Evolutionary conservation across 345 rosid genomes (phyloP).

Genomic region (Brassica nigra): DNA sequence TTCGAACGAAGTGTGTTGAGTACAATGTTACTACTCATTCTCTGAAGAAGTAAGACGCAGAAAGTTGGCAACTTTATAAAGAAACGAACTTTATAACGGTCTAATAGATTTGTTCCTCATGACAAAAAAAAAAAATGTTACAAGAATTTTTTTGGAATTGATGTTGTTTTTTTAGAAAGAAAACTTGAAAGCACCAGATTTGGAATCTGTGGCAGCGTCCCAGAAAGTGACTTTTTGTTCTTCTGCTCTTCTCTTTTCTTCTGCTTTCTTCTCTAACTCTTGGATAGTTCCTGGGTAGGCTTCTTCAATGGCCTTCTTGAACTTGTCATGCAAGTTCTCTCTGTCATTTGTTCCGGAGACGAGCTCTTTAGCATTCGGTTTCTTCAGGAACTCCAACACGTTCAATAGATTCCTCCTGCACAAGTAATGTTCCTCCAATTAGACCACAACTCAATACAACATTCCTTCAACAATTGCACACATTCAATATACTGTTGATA

Average conservation of each 20-base stretch:
- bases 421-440: constrained; percentile 7
- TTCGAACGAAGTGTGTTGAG: constrained; percentile 50
- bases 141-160: not conserved
- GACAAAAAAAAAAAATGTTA: not conserved
- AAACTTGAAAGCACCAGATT: constrained; percentile 80
- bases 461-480: no score
- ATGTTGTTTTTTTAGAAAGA: constrained; percentile 47
- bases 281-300: constrained; percentile 64
- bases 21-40: constrained; percentile 44
- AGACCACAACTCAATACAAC: constrained; percentile 10
- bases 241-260: constrained; percentile 53
- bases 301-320: constrained; percentile 66
- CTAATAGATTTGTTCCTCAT: not conserved
- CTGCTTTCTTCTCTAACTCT: constrained; percentile 56
- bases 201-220: constrained; percentile 73
- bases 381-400: constrained; percentile 81
- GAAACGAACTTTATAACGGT: constrained; percentile 10
- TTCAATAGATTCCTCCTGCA: constrained; percentile 85
- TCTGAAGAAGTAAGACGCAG: not conserved
- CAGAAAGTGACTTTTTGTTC: constrained; percentile 72
- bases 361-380: constrained; percentile 77
- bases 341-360: constrained; percentile 90
- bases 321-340: constrained; percentile 73
- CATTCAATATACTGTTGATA: not conserved
- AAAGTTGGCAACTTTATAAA: constrained; percentile 23